Percentiles rank a stretch among this genome's conserved stretches.
Conservation (phyloP, 164 flowering plant species). For the Buxus sempervirens region DNA sequence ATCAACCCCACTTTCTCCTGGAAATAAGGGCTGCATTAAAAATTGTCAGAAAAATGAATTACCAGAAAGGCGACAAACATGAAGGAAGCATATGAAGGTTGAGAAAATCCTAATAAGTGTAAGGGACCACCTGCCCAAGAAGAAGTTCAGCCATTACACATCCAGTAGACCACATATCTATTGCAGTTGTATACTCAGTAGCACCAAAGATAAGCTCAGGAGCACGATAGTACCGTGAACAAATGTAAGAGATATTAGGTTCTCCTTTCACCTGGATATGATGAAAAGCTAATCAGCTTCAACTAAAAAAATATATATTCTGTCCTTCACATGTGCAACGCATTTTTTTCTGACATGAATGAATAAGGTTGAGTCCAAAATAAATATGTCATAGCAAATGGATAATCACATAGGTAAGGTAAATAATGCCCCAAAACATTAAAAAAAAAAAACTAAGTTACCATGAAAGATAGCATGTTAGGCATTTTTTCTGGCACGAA, state of each 20-base stretch:
- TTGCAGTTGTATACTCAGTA: slow-evolving; percentile 91
- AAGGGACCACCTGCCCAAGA: slow-evolving; percentile 73
- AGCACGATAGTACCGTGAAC: slow-evolving; percentile 97
- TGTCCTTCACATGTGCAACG: too few relatives aligned
- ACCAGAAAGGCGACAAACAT: not conserved
- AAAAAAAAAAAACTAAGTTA: too few relatives aligned
- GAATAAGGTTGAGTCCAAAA: too few relatives aligned
- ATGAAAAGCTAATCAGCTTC: slow-evolving; percentile 12
- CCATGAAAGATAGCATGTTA: too few relatives aligned
- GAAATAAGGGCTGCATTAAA: slow-evolving; percentile 79
- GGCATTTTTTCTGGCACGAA: too few relatives aligned
- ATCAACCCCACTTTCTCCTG: slow-evolving; percentile 97
- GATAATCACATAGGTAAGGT: too few relatives aligned
- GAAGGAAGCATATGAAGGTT: not conserved
- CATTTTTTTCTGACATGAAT: too few relatives aligned
- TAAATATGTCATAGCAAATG: too few relatives aligned
- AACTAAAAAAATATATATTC: not conserved
- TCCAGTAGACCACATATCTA: slow-evolving; percentile 97
- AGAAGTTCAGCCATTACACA: slow-evolving; percentile 98
- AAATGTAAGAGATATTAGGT: slow-evolving; percentile 93
- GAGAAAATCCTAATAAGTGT: not conserved
- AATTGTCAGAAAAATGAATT: slow-evolving; percentile 10
- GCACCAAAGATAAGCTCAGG: slow-evolving; percentile 99
- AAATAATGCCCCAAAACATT: too few relatives aligned
- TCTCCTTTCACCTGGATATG: slow-evolving; percentile 85